Base-by-base conservation (phyloP, 2,329 filamentous ascomycete genomes). In the Xylariaceae sp. region DNA sequence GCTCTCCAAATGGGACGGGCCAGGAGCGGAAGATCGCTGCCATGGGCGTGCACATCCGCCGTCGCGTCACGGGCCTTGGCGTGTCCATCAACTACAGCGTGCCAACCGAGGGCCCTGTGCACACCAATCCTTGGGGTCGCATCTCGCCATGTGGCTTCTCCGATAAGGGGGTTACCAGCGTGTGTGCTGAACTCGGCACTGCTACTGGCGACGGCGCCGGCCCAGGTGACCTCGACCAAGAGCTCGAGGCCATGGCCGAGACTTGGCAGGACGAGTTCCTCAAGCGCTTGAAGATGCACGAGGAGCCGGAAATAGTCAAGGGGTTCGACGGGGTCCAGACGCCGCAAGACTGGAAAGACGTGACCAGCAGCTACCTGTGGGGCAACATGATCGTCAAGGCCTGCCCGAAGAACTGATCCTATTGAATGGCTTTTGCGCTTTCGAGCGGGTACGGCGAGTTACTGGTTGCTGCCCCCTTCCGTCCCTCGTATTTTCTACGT, bases 111-210 rank as follows among this genome's bases (percentile, higher is more conserved):
- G 78, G 77, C 0, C 50, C 62, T 51, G 71, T 73, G 55, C 62
- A 62, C 5, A 63, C 62, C 2, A 84, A 85, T 62, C 82, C 82
- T 1, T 85, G 82, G 82, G 73, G 73, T 49, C 81, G 92, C 62
- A 96, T 97, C 72, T 87, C 92, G n/a, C 88, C 92, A 11, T 97
- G 93, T 78, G 94, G 94, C 0, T 74, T 97, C 45, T 85, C 88
- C 62, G 92, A 88, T 23, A 90, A 89, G 76, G 79, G 82, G 61
- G 87, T 90, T 56, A 95, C 90, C n/a, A 92, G 84, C 71, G 80
- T 96, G 45, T 81, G 89, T 72, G 62, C 78, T 54, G 71, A 68
- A 44, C 61, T 62, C 13, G 35, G 62, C 37, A 18, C 39, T 42
- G 2, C 37, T 13, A 13, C 37, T 1, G 8, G 23, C 30, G 42